Evolutionary conservation across 768 basidiomycete genomes (phyloP), one percentile per base, ranked within the genome.

Genomic region (Boletus sp.): DNA sequence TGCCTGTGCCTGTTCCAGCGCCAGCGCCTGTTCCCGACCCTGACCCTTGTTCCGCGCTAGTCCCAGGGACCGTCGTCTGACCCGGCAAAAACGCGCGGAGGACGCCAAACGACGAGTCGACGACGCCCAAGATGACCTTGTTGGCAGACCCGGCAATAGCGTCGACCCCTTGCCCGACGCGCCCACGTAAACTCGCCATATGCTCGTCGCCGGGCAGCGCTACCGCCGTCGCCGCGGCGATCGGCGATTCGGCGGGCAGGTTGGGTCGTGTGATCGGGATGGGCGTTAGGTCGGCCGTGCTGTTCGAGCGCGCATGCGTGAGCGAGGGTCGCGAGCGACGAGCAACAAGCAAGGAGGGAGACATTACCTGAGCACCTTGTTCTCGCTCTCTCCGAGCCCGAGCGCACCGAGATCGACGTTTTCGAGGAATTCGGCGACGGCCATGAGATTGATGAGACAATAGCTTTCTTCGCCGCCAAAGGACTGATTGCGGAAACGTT

Each of bases 341-440:
- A 29, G 18, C 4, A 35, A 8, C 17, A 14, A 11, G 17, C 2
- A 17, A 4, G 4, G 9, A 28, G 2, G 32, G 17, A 18, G 18
- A 12, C 46, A 77, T 28, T 51, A 87, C 87, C 85, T 87, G 64
- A 85, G 70, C 4, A 83, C 78, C 30, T 74, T 77, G 47, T 76
- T 77, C 53, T 83, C 83, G 35, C 80, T 80, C 50, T 86, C 84
- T 7, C 80, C 83, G 7, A 92, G 72, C 0, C 82, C 86, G 18
- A 90, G 75, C 1, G 80, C 83, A 8, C 81, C 87, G 54, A 97
- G 77, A 74, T 98, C 94, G 36, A 98, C 93, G 67, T 94, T 92
- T 75, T 96, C 94, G 50, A 98, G 77, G 70, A 98, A 99, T 68
- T 98, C 95, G 1, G 91, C 92, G 6, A 96, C 94, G 11, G 96